phyloP scores from a whole-genome alignment of 495 filamentous ascomycete genomes.

The Daldinia childiae region DNA sequence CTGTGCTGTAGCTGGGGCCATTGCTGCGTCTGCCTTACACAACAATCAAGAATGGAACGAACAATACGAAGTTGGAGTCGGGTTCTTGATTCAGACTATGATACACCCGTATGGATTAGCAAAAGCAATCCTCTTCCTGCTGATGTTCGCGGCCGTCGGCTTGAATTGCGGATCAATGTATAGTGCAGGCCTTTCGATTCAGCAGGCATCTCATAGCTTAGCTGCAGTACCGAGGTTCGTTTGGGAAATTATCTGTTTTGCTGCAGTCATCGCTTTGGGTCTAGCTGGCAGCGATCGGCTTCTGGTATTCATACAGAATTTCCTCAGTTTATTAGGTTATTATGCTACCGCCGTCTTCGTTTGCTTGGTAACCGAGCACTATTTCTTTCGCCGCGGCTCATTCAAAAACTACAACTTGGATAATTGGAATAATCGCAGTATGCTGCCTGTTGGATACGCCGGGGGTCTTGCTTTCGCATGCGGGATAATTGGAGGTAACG shows the following conservation, averaged over 20 bases:
- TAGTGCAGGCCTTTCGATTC: constrained; percentile 55
- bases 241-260: constrained; percentile 58
- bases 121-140: constrained; percentile 66
- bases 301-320: constrained; percentile 58
- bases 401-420: constrained; percentile 59
- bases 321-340: constrained; percentile 68
- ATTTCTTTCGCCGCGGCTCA: constrained; percentile 60
- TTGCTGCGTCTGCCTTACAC: constrained; percentile 62
- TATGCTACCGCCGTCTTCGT: constrained; percentile 67
- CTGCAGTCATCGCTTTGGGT: constrained; percentile 52
- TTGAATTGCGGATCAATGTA: constrained; percentile 59
- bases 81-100: constrained; percentile 64
- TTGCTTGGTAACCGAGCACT: constrained; percentile 69
- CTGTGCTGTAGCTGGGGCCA: constrained; percentile 63
- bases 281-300: constrained; percentile 60
- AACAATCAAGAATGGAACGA: constrained; percentile 58
- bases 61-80: constrained; percentile 65
- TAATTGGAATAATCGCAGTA: constrained; percentile 59
- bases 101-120: constrained; percentile 66
- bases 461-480: constrained; percentile 56
- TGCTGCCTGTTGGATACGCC: constrained; percentile 59
- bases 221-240: constrained; percentile 58
- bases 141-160: constrained; percentile 61
- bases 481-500: constrained; percentile 55
- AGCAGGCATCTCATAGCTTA: constrained; percentile 51